These are phyloP conservation scores for Triangularia setosa DNA, from an alignment of 2,329 filamentous ascomycete genomes.

Conservation along the genomic window DNA sequence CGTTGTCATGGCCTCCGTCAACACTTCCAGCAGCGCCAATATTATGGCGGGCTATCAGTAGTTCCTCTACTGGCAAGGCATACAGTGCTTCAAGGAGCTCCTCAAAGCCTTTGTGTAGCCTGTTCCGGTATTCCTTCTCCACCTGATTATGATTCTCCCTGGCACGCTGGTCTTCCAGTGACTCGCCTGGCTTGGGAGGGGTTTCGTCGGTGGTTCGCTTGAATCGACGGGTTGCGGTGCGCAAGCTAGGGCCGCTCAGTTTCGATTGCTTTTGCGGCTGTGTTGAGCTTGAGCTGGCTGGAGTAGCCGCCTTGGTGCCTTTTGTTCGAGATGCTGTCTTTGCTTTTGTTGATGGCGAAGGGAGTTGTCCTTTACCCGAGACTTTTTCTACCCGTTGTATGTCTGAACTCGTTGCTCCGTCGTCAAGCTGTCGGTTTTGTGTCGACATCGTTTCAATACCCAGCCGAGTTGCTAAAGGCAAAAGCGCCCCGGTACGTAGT, in stretches of 20 bases:
- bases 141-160: conserved; percentile 24
- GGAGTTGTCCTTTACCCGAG: background rate
- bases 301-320: background rate
- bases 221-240: conserved; percentile 21
- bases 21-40: background rate
- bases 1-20: background rate
- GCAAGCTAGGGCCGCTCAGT: conserved; percentile 6
- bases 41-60: background rate
- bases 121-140: conserved; percentile 25
- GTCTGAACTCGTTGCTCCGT: background rate
- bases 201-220: conserved; percentile 4
- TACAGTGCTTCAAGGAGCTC: conserved; percentile 19
- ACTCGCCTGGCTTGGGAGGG: conserved; percentile 20
- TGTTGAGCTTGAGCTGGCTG: background rate
- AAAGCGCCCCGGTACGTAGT: background rate
- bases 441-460: background rate
- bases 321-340: background rate
- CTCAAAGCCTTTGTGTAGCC: conserved; percentile 23
- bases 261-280: background rate
- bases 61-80: background rate
- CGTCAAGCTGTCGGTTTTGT: background rate
- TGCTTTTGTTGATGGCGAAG: background rate
- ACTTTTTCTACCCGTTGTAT: background rate
- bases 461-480: background rate
- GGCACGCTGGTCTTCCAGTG: conserved; percentile 15